phyloP scores from a whole-genome alignment of 495 filamentous ascomycete genomes.

The Aspergillus bridgeri region DNA sequence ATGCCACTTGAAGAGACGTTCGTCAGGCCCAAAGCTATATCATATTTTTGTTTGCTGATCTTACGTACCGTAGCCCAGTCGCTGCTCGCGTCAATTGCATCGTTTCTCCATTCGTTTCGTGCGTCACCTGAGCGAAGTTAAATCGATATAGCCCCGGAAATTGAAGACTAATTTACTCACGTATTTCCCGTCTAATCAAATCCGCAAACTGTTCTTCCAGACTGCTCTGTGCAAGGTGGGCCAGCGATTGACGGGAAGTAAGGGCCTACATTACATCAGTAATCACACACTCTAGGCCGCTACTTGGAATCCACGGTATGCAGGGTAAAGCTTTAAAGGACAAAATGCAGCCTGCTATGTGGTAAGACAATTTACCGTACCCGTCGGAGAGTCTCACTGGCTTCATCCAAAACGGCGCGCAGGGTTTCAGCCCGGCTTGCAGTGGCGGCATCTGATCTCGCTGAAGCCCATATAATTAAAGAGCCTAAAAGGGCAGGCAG shows the following conservation, averaged over 20 bases:
- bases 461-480: constrained; percentile 11
- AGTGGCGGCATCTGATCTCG: constrained; percentile 8
- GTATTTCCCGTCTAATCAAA: constrained; percentile 2
- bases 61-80: constrained; percentile 24
- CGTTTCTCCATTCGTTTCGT: constrained; percentile 5
- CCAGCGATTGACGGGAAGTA: neutral
- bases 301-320: neutral
- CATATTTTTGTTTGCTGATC: neutral
- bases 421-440: constrained; percentile 13
- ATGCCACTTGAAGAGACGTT: constrained; percentile 20
- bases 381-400: constrained; percentile 1
- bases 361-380: constrained; percentile 4
- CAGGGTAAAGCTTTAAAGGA: too few species aligned
- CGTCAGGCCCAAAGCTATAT: neutral
- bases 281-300: neutral
- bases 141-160: neutral
- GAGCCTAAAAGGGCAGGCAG: constrained; percentile 9
- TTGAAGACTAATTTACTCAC: constrained; percentile 7
- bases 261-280: constrained; percentile 7
- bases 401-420: constrained; percentile 4
- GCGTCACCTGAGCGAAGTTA: constrained; percentile 3
- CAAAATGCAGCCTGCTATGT: neutral
- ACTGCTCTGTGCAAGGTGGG: neutral
- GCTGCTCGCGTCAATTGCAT: constrained; percentile 12
- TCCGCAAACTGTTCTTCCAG: constrained; percentile 7